Evolutionary conservation across 352 stramenopile genomes (phyloP), one percentile per base, ranked within the genome.

Genomic region (Phytophthora chlamydospora): DNA sequence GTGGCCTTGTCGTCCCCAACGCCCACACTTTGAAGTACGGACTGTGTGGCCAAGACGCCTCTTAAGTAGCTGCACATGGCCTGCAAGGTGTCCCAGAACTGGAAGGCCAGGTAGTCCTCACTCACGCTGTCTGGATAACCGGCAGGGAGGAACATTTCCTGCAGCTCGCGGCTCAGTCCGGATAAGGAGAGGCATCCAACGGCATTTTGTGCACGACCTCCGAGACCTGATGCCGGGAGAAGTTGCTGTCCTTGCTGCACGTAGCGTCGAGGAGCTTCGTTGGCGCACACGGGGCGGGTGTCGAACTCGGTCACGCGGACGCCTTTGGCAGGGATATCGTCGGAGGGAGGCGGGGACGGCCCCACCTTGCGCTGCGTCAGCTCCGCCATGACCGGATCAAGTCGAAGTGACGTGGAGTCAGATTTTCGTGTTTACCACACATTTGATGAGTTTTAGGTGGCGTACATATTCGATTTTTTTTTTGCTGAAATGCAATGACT

Each of bases 81-180:
- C 66, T 99, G 96, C 21, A 98, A 62, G 4, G 90, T 97, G 81
- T 99, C 96, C 77, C 96, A 98, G 50, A 92, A 83, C 80, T 99
- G 96, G 75, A 98, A 99, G 49, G 80, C 66, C 33, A 98, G 72
- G 76, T 99, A 99, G 68, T 96, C 89, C 40, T 91, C 83, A 35
- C 78, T 91, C 58, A 96, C 87, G 36, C 77, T 91, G 66, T 85
- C 75, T n/a, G 89, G 89, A 71, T 95, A 96, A 1, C 88, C 87
- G 5, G 75, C 84, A 0, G 89, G 89, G 5, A 96, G 60, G 58
- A 97, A 97, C 79, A 93, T 95, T 58, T 93, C 84, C 62, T 88
- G 82, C 35, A 91, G 68, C 53, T 92, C 83, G 14, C 80, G 79
- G 42, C 43, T 68, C 16, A 90, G 34, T 8, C 76, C 78, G 19